These are phyloP conservation scores for Brassica juncea DNA, from an alignment of 345 rosid species.

Conservation along the genomic window DNA sequence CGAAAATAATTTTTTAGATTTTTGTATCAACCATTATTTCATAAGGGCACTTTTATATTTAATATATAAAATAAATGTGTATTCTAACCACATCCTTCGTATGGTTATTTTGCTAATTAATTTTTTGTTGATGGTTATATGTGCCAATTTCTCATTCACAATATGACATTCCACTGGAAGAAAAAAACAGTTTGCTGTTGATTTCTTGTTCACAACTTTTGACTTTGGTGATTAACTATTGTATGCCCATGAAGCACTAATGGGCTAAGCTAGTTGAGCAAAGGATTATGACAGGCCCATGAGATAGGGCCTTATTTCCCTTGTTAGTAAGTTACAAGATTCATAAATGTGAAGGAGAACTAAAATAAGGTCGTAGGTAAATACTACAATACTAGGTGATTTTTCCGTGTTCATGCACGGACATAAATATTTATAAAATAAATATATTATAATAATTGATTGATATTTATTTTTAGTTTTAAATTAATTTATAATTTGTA, in stretches of 20 bases:
- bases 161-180: neutral
- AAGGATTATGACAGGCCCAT: slow-evolving; percentile 20
- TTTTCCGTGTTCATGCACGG: too few species aligned
- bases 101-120: too few species aligned
- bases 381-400: neutral
- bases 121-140: too few species aligned
- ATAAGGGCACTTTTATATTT: too few species aligned
- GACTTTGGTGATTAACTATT: neutral
- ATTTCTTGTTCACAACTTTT: neutral
- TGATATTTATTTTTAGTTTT: too few species aligned
- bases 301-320: neutral
- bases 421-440: too few species aligned
- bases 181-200: neutral
- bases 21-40: too few species aligned
- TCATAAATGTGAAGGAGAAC: neutral
- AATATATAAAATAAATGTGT: too few species aligned
- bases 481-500: too few species aligned
- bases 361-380: neutral
- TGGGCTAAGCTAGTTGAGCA: neutral
- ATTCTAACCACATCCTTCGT: too few species aligned
- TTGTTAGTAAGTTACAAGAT: neutral
- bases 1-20: too few species aligned
- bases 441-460: too few species aligned
- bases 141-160: neutral
- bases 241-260: neutral